phyloP scores from a whole-genome alignment of 2,329 filamentous ascomycete species.

The Eutypa lata region DNA sequence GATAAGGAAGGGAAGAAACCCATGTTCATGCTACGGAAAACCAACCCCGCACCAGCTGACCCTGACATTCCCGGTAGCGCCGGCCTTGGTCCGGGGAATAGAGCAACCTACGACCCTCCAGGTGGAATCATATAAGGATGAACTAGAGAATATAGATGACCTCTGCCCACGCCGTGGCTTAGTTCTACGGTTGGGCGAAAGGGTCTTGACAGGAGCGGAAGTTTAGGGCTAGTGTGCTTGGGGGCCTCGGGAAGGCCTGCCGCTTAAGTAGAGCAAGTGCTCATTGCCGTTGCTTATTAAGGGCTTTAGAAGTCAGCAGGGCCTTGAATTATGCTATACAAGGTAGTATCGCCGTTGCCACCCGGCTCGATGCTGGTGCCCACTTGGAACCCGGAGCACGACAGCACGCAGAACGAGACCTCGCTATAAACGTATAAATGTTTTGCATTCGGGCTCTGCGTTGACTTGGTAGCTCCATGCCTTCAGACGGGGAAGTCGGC shows the following conservation, averaged over 20 bases:
- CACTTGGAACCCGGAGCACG: too few relatives aligned
- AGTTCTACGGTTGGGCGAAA: too few relatives aligned
- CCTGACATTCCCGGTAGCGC: constrained; percentile 51
- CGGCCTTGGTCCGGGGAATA: constrained; percentile 42
- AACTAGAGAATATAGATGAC: neutral
- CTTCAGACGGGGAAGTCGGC: neutral
- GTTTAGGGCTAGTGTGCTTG: neutral
- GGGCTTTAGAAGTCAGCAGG: neutral
- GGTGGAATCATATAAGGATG: constrained; percentile 53
- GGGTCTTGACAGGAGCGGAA: neutral
- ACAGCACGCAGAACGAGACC: too few relatives aligned
- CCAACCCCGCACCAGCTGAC: constrained; percentile 51
- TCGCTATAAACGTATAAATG: too few relatives aligned
- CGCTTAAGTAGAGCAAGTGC: neutral
- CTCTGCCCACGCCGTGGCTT: neutral
- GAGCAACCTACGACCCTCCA: constrained; percentile 53
- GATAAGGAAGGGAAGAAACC: constrained; percentile 97
- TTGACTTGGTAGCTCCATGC: neutral
- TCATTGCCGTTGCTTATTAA: neutral
- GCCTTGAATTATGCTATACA: neutral
- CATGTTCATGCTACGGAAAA: constrained; percentile 94
- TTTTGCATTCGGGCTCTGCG: too few relatives aligned
- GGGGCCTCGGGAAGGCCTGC: neutral
- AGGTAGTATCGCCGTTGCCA: neutral
- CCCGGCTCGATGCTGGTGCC: neutral